These are phyloP conservation scores for Penicillium sp. DNA, from an alignment of 2,329 filamentous ascomycete species.

Conservation along the genomic window DNA sequence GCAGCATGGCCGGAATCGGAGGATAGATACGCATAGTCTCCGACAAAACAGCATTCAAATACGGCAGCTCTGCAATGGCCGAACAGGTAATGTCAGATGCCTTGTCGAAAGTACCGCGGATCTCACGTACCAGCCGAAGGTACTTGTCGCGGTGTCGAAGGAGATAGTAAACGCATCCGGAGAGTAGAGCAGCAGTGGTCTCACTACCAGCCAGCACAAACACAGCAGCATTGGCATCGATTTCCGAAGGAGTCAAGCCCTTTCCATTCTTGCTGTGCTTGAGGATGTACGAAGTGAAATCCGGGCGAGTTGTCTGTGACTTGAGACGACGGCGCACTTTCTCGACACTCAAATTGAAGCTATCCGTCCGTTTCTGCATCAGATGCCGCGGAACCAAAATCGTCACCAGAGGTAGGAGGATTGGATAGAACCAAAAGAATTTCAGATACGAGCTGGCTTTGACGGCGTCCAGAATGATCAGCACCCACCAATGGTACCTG, in stretches of 20 bases:
- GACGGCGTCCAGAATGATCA: slow-evolving; percentile 24
- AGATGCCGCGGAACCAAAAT: slow-evolving; percentile 18
- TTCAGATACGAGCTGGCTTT: slow-evolving; percentile 22
- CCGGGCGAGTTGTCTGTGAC: slow-evolving; percentile 13
- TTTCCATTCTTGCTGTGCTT: slow-evolving; percentile 16
- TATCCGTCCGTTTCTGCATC: slow-evolving; percentile 10
- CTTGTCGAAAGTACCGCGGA: slow-evolving; percentile 22
- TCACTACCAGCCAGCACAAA: slow-evolving; percentile 25
- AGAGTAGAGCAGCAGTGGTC: slow-evolving; percentile 21
- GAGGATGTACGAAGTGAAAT: slow-evolving; percentile 25
- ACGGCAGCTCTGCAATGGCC: slow-evolving; percentile 14
- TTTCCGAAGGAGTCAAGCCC: slow-evolving; percentile 16
- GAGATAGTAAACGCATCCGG: slow-evolving; percentile 24
- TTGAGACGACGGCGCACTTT: slow-evolving; percentile 19
- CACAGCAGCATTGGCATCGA: slow-evolving; percentile 23
- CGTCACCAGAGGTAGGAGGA: slow-evolving; percentile 10
- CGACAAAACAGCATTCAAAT: slow-evolving; percentile 25
- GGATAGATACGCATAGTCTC: slow-evolving; percentile 28
- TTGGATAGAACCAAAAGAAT: slow-evolving; percentile 18
- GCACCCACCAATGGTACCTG: slow-evolving; percentile 29
- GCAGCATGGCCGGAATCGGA: slow-evolving; percentile 28
- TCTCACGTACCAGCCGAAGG: slow-evolving; percentile 20
- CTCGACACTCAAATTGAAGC: slow-evolving; percentile 19
- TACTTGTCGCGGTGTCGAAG: slow-evolving; percentile 19
- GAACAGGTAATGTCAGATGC: slow-evolving; percentile 19